These are phyloP conservation scores for Guyanaporus albipodus DNA, from an alignment of 768 basidiomycete genomes.

Conservation along the genomic window DNA sequence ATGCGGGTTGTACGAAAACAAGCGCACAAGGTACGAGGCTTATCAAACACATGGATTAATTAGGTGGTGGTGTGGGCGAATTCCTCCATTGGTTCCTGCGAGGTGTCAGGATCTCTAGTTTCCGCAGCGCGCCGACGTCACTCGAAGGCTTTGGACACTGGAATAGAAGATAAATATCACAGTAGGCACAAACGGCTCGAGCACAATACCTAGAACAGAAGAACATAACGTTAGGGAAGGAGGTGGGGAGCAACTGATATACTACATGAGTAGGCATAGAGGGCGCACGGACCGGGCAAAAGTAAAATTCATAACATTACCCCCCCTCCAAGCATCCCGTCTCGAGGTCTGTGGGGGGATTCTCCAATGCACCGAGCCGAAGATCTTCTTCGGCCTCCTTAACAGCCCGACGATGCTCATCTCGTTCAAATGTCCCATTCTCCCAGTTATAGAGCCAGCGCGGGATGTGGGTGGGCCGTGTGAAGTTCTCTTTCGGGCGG, in stretches of 20 bases:
- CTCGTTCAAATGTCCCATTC: not conserved
- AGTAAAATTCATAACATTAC: not conserved
- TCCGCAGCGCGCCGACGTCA: not conserved
- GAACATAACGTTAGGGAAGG: not conserved
- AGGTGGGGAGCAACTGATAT: not conserved
- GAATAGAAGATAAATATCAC: not conserved
- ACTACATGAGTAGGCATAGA: not conserved
- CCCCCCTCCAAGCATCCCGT: not conserved
- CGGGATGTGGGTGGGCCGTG: not conserved
- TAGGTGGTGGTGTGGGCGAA: too few species aligned
- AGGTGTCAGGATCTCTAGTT: not conserved
- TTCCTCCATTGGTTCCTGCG: too few species aligned
- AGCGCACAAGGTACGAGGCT: too few species aligned
- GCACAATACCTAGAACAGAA: not conserved
- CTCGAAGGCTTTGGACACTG: not conserved
- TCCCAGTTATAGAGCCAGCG: not conserved
- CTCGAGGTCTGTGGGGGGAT: not conserved
- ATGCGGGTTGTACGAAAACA: too few species aligned
- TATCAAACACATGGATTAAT: too few species aligned
- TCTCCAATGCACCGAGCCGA: slow-evolving; percentile 2
- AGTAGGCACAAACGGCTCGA: not conserved
- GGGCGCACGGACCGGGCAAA: not conserved
- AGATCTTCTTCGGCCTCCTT: not conserved
- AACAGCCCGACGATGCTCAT: not conserved
- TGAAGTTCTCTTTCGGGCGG: not conserved